Conservation (phyloP, 148 eudicot genomes). For the Agrostemma githago region DNA sequence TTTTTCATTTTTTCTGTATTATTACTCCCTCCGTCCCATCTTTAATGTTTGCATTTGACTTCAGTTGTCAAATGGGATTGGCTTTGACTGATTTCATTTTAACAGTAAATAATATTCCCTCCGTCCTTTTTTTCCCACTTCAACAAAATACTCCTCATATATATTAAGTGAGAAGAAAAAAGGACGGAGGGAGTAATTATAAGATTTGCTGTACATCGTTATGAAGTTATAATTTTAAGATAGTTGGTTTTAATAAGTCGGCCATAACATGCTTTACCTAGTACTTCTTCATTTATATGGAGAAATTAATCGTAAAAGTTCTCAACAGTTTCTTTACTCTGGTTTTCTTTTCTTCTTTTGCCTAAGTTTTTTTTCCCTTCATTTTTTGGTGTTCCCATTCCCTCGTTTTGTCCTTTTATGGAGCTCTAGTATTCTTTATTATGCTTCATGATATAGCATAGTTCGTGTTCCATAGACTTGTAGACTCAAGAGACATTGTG, state of each 20-base stretch:
- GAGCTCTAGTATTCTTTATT: background rate
- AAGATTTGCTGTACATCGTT: too few species aligned
- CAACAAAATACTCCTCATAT: too few species aligned
- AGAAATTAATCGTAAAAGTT: background rate
- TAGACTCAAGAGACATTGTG: slow-evolving; percentile 74
- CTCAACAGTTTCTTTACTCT: background rate
- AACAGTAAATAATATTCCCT: background rate
- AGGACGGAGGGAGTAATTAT: too few species aligned
- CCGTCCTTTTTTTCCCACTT: too few species aligned
- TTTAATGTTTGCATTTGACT: background rate
- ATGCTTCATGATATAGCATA: background rate
- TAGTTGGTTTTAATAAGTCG: background rate
- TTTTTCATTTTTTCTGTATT: background rate
- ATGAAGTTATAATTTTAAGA: too few species aligned
- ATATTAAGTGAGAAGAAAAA: too few species aligned
- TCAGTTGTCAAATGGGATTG: background rate
- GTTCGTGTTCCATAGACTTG: slow-evolving; percentile 42
- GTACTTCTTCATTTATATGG: background rate
- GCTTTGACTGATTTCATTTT: background rate
- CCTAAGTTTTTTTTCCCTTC: background rate
- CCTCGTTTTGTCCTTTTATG: background rate
- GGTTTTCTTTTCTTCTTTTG: background rate
- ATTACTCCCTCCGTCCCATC: background rate
- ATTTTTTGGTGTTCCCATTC: background rate
- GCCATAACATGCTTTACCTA: background rate